Conservation (phyloP, 192 early-diverging fungal genomes). For the Funneliformis geosporum region DNA sequence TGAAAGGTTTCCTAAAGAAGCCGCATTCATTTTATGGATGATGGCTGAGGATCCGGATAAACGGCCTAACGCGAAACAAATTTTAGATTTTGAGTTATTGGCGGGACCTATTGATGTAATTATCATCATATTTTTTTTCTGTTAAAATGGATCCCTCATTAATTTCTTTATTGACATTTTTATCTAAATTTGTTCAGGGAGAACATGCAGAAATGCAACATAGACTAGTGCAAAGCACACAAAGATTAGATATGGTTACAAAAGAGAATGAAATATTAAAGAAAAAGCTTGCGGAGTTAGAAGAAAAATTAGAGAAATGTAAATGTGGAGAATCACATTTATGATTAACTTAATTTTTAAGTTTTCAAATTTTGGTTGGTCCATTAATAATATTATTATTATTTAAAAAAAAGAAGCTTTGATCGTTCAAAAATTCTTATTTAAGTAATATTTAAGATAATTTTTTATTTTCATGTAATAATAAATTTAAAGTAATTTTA, state of each 20-base stretch:
- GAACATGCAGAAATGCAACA: constrained; percentile 22
- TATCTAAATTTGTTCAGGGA: background rate
- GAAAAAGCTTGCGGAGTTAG: constrained; percentile 21
- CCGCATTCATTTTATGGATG: constrained; percentile 82
- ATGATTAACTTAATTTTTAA: too few species aligned
- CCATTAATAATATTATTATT: too few species aligned
- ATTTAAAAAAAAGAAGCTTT: too few species aligned
- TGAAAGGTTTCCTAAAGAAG: constrained; percentile 70
- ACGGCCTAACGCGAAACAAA: constrained; percentile 69
- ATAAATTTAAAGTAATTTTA: too few species aligned
- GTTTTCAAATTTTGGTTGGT: too few species aligned
- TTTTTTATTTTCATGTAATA: too few species aligned
- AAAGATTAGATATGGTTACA: constrained; percentile 12
- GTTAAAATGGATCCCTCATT: background rate
- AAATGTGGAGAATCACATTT: background rate
- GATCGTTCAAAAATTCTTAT: too few species aligned
- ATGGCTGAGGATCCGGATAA: constrained; percentile 71
- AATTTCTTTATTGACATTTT: background rate
- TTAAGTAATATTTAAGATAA: too few species aligned
- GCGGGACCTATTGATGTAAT: constrained; percentile 11
- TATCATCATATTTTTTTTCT: background rate
- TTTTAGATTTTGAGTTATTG: constrained; percentile 68
- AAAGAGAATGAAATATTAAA: constrained; percentile 25
- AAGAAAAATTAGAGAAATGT: constrained; percentile 13
- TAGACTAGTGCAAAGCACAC: constrained; percentile 27